Evolutionary conservation across 208 protist species (phyloP), one percentile per base, ranked within the genome.

Genomic region (Leishmania tarentolae): DNA sequence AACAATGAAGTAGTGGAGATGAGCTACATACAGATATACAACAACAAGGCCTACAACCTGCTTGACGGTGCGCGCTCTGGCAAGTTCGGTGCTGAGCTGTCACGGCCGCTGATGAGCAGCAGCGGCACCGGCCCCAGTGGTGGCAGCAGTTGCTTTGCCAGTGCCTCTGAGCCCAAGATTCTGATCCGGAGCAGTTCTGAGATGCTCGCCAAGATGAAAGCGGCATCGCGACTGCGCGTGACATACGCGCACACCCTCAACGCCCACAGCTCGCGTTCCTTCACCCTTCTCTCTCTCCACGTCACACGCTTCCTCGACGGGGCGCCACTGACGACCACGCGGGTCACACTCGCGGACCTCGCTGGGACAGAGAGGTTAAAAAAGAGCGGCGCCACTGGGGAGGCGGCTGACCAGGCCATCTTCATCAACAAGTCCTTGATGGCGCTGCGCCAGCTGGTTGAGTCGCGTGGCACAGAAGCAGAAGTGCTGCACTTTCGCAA

Each of bases 391-490:
- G 94, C 90, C 57, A 85, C 83, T 0, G 97, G 93, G 17, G 86
- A 94, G 72, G 86, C 87, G 28, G 86, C 97, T 46, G 89, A 83
- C 7, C 96, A 99, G 87, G 97, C 95, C 37, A 91, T 92, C 71
- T 89, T 91, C 81, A 99, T 99, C 81, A 98, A 98, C 85, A 83
- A 92, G 72, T 98, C 96, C 1, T 91, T 99, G 35, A 93, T 92
- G 59, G 91, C 91, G 40, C 90, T 99, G 57, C 92, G 98, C 79
- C 87, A 93, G 70, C 85, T 97, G 47, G 81, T 96, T 21, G 83
- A 83, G 61, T 83, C 87, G 17, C 80, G 73, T 42, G 83, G 77
- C 52, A 77, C 82, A 28, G 88, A 89, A 13, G 79, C 82, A 31
- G 85, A 88, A 59, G 76, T 90, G 46, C 78, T 87, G 56, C 89